Conservation (phyloP, 805 yeast species). For the Hanseniaspora opuntiae region DNA sequence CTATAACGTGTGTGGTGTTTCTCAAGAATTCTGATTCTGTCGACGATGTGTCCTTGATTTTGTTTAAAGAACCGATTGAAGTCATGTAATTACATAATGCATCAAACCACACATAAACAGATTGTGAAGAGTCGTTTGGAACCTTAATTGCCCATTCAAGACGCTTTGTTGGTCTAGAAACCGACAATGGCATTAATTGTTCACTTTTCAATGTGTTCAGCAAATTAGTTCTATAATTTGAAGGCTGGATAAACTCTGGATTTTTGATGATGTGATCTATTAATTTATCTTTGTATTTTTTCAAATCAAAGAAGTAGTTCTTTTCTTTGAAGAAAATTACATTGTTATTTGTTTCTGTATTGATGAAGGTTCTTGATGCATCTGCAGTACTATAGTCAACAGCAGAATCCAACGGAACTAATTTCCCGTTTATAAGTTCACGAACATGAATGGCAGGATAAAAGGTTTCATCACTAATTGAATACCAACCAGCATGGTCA, state of each 20-base stretch:
- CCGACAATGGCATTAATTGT: constrained; percentile 55
- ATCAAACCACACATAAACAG: constrained; percentile 92
- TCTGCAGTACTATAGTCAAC: constrained; percentile 17
- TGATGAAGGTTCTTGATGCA: constrained; percentile 19
- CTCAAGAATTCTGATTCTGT: constrained; percentile 15
- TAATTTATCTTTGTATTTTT: constrained; percentile 43
- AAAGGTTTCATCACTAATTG: constrained; percentile 85
- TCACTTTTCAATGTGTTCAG: constrained; percentile 41
- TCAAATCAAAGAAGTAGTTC: constrained; percentile 73
- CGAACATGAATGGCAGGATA: constrained; percentile 70
- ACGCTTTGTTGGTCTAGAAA: constrained; percentile 70
- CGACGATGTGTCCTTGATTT: constrained; percentile 27
- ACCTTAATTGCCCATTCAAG: constrained; percentile 83
- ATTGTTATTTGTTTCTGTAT: constrained; percentile 58
- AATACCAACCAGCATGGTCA: constrained; percentile 85
- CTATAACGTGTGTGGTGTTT: constrained; percentile 63
- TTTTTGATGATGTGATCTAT: constrained; percentile 35
- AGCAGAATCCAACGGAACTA: constrained; percentile 26
- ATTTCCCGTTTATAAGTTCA: constrained; percentile 24
- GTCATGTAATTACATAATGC: constrained; percentile 80
- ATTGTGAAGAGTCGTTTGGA: constrained; percentile 65
- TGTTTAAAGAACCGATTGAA: constrained; percentile 36
- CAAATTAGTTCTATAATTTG: constrained; percentile 38
- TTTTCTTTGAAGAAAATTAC: constrained; percentile 66
- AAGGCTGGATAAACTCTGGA: constrained; percentile 56